phyloP scores from a whole-genome alignment of 116 monocot genomes.

The Papilionanthe hybrid region DNA sequence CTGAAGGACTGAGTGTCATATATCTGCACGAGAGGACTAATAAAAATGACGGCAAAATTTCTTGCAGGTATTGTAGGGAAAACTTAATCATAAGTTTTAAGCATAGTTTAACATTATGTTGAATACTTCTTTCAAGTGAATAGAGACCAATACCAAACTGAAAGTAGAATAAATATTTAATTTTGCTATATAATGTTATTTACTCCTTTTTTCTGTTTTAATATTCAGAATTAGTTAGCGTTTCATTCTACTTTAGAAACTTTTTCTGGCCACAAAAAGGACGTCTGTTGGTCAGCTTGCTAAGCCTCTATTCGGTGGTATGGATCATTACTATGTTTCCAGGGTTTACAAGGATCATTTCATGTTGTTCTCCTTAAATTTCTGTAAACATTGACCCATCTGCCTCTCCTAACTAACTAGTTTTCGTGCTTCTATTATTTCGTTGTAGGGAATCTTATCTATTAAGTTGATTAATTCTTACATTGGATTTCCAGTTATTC shows the following conservation, averaged over 20 bases:
- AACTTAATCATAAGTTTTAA: neutral
- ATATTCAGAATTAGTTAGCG: neutral
- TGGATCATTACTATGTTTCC: neutral
- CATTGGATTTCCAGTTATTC: neutral
- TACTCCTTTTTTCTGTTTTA: neutral
- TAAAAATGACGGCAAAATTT: conserved; percentile 31
- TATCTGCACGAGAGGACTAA: conserved; percentile 45
- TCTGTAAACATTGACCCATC: neutral
- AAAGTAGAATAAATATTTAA: neutral
- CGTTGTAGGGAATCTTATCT: neutral
- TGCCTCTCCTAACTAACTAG: neutral
- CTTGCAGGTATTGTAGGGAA: conserved; percentile 53
- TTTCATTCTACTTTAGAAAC: neutral
- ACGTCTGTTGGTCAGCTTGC: neutral
- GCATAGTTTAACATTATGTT: neutral
- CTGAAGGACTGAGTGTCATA: conserved; percentile 29
- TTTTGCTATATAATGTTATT: neutral
- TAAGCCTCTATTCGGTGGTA: neutral
- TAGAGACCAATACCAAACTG: neutral
- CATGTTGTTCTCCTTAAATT: neutral
- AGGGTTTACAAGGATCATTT: neutral
- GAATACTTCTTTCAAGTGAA: neutral
- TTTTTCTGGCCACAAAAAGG: neutral
- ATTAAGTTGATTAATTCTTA: neutral
- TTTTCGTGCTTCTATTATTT: neutral